Evolutionary conservation across 2,329 filamentous ascomycete genomes (phyloP), one percentile per base, ranked within the genome.

Genomic region (Cytospora leucostoma): DNA sequence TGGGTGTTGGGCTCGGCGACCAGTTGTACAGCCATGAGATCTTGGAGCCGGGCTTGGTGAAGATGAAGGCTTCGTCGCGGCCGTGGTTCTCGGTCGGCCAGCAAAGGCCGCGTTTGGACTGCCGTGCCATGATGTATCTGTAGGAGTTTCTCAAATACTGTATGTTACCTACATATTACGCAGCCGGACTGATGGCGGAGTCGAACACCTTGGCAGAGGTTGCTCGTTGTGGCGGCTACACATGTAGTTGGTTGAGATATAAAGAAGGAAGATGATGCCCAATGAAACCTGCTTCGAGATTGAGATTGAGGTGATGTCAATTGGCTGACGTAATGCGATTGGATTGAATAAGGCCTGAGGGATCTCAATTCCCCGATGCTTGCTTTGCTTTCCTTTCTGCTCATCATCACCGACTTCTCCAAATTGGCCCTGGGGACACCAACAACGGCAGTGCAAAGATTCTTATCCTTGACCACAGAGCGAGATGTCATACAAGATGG

Each of bases 31-130:
- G 66, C 68, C 68, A 70, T 0, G 65, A 63, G 38, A 70, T 44
- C 15, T 60, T 65, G 27, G 68, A 69, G 34, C 66, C 66, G 37
- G 67, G 68, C 51, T 71, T 71, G 12, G 68, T 69, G 61, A 75
- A 74, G 61, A 70, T 67, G 49, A 72, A 72, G 33, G 68, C 68
- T 40, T 69, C 68, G 65, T 68, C 67, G 11, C 40, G 56, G 54
- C 61, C 64, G 32, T 63, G 61, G 56, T 67, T 68, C 53, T 62
- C 60, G 34, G 62, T 65, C 2, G 68, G 68, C 65, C 65, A 70
- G 61, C 65, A 68, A 21, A 70, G 66, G 59, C 68, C 68, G 35
- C 68, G 68, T 52, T 70, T 70, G 8, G 56, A 58, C 4, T 65
- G 17, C 17, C 50, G 40, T 1, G 35, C 38, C 64, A 65, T 65